Percentiles rank a stretch among this genome's conserved stretches.
Conservation (phyloP, 495 filamentous ascomycete species). For the Penicillium dipodomyicola region DNA sequence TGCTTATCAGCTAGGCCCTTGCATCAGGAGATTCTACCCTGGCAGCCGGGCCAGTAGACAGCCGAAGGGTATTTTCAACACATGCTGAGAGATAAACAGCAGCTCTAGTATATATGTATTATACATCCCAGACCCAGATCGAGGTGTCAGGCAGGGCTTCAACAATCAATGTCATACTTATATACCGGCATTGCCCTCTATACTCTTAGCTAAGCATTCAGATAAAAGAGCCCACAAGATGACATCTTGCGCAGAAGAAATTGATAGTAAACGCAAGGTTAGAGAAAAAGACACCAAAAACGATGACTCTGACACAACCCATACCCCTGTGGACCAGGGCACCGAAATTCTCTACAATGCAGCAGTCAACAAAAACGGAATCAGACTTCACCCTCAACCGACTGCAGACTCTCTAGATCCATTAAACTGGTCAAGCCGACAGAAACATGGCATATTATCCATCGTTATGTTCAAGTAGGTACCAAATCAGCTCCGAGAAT, state of each 20-base stretch:
- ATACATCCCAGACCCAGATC: neutral
- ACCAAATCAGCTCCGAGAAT: neutral
- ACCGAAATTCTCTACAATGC: slow-evolving; percentile 16
- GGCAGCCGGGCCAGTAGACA: neutral
- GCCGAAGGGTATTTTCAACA: neutral
- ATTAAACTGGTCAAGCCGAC: slow-evolving; percentile 52
- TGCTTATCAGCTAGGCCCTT: neutral
- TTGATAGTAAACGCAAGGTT: slow-evolving; percentile 2
- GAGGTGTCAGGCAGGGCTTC: neutral
- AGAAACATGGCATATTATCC: slow-evolving; percentile 51
- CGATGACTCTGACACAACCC: neutral
- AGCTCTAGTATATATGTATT: neutral
- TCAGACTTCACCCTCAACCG: slow-evolving; percentile 48
- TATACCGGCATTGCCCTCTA: neutral
- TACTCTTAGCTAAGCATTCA: neutral
- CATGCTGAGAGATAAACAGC: neutral
- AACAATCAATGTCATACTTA: neutral
- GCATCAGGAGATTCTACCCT: neutral
- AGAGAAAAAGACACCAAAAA: neutral
- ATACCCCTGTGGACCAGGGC: slow-evolving; percentile 8
- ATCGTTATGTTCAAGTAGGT: slow-evolving; percentile 59
- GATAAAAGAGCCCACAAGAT: neutral
- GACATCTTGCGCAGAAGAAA: neutral
- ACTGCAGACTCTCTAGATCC: slow-evolving; percentile 57
- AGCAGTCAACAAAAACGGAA: slow-evolving; percentile 30